These are phyloP conservation scores for Chlamydomonas schloesseri DNA, from an alignment of 139 green algal species.

Conservation along the genomic window DNA sequence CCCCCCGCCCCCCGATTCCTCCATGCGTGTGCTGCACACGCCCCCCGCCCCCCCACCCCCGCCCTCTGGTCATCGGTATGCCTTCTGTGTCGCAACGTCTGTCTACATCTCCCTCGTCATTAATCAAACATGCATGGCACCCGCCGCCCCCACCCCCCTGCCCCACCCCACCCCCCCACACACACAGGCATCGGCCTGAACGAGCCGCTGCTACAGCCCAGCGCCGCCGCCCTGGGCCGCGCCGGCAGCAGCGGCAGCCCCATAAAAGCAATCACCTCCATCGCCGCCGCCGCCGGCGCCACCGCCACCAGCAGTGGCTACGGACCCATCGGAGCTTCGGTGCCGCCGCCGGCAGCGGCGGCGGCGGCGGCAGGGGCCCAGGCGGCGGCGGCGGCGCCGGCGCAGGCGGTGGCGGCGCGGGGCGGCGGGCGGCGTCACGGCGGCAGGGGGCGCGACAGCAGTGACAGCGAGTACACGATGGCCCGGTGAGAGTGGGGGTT, in stretches of 20 bases:
- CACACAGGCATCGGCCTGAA: too few relatives aligned
- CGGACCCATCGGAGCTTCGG: neutral
- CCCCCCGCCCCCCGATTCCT: too few relatives aligned
- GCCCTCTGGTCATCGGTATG: too few relatives aligned
- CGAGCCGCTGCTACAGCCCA: neutral
- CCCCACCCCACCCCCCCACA: neutral
- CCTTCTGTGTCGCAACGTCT: too few relatives aligned
- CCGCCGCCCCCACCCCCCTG: neutral
- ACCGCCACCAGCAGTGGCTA: too few relatives aligned
- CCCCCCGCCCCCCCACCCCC: too few relatives aligned
- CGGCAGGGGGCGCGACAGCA: neutral
- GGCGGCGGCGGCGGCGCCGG: neutral
- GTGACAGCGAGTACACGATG: constrained; percentile 29
- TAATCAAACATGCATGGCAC: too few relatives aligned
- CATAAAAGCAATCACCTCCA: too few relatives aligned
- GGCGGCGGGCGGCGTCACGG: too few relatives aligned
- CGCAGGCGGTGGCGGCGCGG: neutral
- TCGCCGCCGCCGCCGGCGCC: neutral
- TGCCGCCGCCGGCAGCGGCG: neutral
- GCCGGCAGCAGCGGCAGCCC: neutral
- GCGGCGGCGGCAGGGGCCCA: neutral
- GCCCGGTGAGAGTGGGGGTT: neutral
- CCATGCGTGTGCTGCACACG: too few relatives aligned
- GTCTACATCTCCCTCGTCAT: too few relatives aligned
- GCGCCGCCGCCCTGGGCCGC: neutral